A percentile compares a stretch with the other conserved stretches of the same genome.
These are phyloP conservation scores for Closterium sp. DNA, from an alignment of 139 green algal genomes.

Conservation along the genomic window DNA sequence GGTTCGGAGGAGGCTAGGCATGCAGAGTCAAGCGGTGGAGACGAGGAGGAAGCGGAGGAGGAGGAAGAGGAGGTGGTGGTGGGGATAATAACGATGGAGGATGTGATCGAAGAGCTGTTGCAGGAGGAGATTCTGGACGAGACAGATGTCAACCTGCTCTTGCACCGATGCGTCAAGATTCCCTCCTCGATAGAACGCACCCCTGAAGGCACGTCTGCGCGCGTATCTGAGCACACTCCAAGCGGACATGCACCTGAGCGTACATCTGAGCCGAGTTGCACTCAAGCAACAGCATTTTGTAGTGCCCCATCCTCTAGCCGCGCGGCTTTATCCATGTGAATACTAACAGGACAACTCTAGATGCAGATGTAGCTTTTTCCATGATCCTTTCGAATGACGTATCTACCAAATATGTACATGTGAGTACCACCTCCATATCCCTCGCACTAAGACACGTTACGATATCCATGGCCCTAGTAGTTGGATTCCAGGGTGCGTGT, in stretches of 20 bases:
- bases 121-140: slow-evolving; percentile 69
- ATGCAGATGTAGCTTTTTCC: too few relatives aligned
- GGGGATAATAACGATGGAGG: slow-evolving; percentile 70
- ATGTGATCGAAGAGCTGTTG: slow-evolving; percentile 67
- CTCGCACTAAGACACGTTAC: too few relatives aligned
- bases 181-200: not conserved
- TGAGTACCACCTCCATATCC: too few relatives aligned
- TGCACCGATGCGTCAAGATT: not conserved
- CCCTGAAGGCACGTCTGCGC: not conserved
- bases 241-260: not conserved
- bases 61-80: slow-evolving; percentile 44
- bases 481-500: too few relatives aligned
- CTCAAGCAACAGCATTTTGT: not conserved
- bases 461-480: too few relatives aligned
- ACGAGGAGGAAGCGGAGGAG: not conserved
- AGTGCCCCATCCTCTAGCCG: not conserved
- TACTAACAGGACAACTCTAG: too few relatives aligned
- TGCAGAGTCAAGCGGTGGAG: not conserved
- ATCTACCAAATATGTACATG: too few relatives aligned
- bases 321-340: too few relatives aligned
- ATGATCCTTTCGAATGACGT: too few relatives aligned
- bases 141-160: slow-evolving; percentile 52
- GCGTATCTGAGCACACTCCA: not conserved
- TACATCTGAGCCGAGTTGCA: not conserved
- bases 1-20: not conserved